A percentile compares a stretch with the other conserved stretches of the same genome.
phyloP scores from a whole-genome alignment of 768 basidiomycete genomes.

The Termitomyces sp. region DNA sequence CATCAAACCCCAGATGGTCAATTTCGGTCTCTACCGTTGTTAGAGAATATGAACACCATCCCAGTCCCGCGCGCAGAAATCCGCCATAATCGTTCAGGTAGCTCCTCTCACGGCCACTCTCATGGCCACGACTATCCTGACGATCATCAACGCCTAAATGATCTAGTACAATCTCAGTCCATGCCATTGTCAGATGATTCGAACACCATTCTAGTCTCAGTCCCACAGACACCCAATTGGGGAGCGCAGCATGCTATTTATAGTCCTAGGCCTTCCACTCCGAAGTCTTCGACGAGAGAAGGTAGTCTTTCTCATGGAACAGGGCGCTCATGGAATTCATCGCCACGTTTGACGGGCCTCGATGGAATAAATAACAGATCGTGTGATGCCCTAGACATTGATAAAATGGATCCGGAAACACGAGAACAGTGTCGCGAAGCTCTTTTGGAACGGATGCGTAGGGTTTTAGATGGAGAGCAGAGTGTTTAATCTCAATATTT shows the following conservation, averaged over 20 bases:
- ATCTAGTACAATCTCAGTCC: not conserved
- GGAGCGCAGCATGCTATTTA: not conserved
- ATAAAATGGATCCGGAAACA: constrained; percentile 1
- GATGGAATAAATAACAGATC: not conserved
- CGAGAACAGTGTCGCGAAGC: constrained; percentile 5
- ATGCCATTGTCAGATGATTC: not conserved
- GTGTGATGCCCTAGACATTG: not conserved
- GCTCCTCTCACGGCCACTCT: not conserved
- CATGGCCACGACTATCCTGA: too few species aligned
- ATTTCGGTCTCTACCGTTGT: too few species aligned
- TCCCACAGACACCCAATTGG: not conserved
- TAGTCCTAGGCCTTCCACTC: not conserved
- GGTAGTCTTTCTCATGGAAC: not conserved
- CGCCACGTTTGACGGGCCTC: not conserved
- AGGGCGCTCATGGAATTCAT: not conserved
- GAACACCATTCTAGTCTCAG: not conserved
- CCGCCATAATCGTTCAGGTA: not conserved
- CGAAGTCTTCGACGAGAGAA: not conserved
- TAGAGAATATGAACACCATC: too few species aligned
- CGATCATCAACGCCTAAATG: not conserved
- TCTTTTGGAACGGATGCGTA: constrained; percentile 6
- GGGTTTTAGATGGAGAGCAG: constrained; percentile 6
- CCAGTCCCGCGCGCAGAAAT: not conserved
- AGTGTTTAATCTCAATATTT: not conserved
- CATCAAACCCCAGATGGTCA: not conserved